Base-by-base conservation (phyloP, 1,284 basidiomycete genomes). In the Puccinia brachypodii region DNA sequence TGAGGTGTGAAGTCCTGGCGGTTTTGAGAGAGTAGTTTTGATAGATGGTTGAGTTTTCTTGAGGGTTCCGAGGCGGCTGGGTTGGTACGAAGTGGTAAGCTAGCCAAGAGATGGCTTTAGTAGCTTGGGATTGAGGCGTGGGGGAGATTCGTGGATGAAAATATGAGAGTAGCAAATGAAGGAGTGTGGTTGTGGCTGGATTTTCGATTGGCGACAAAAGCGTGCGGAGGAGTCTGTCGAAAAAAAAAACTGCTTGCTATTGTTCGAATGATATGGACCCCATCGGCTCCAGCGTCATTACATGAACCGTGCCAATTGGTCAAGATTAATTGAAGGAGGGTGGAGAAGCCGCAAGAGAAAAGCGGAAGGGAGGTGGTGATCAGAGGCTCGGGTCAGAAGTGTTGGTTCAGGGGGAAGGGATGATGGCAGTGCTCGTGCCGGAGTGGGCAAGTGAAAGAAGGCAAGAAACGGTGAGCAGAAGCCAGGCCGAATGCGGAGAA, bases 401-500 rank as follows among this genome's bases (percentile, higher is more conserved):
- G 16, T 13, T 53, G 16, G 50, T 53, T 8, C 16, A 7, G 3
- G 50, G 50, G 50, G 28, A 36, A 14, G 60, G 16, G 7, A 33
- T n/a, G 60, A 11, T 33, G 33, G 60, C 60, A 62, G 60, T 8
- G 33, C 25, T 2, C 3, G 60, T 62, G 60, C 60, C 60, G 60
- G 60, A 62, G 60, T 36, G 60, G 60, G 60, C 60, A 62, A 62
- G 33, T 62, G 60, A 36, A 13, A 19, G 14, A 62, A 53, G 50
- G n/a, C 50, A 3, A 22, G n/a, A 53, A 53, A 22, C n/a, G 50
- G 50, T 53, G 50, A 53, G 16, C 50, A 53, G n/a, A 53, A 13
- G 50, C 50, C 50, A 53, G 50, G 31, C 60, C 33, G 60, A 62
- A 36, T 62, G 60, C 60, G 60, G 60, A 36, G 31, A 53, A 53